Base-by-base conservation (phyloP, 164 flowering plant genomes). In the Houttuynia cordata region DNA sequence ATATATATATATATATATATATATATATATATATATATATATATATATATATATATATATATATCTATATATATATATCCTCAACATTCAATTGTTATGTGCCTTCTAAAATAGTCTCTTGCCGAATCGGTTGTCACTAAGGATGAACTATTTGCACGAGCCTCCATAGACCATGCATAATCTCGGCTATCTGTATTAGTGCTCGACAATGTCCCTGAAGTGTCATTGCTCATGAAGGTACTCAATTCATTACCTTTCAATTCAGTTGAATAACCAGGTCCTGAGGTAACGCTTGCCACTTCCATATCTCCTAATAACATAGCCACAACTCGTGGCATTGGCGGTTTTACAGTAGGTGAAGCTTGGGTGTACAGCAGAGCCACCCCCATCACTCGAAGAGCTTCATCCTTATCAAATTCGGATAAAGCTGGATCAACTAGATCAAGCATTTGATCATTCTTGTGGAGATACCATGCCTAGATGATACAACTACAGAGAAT, bases 351-450 rank as follows among this genome's bases (percentile, higher is more conserved):
- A 56, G 55, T 19, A 14, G 80, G 80, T 9, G 81, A 71, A 25
- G 82, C 70, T 61, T 81, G 85, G 41, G 75, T 81, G 75, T 82
- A 81, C 68, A 79, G 45, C 37, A 81, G 74, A 50, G 80, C 77
- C 9, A 81, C 70, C 64, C 79, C 71, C 53, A 79, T 63, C 59
- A 79, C 8, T 21, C 78, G 65, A 1, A 53, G 49, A 0, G 74
- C 81, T 71, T 79, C 81, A 10, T 20, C 64, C 51, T 74, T 74
- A 23, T 74, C 34, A 25, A 70, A 74, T n/a, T 61, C 70, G 0
- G 47, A 1, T 45, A 81, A 59, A 47, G 57, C 57, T 18, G 73
- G 67, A 67, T 81, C 85, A 25, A 79, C 74, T 49, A 81, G 51
- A 52, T 75, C 81, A 39, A 79, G n/a, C 41, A 42, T 60, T 7